phyloP scores from a whole-genome alignment of 148 eudicot genomes.

The Nepenthes gracilis region DNA sequence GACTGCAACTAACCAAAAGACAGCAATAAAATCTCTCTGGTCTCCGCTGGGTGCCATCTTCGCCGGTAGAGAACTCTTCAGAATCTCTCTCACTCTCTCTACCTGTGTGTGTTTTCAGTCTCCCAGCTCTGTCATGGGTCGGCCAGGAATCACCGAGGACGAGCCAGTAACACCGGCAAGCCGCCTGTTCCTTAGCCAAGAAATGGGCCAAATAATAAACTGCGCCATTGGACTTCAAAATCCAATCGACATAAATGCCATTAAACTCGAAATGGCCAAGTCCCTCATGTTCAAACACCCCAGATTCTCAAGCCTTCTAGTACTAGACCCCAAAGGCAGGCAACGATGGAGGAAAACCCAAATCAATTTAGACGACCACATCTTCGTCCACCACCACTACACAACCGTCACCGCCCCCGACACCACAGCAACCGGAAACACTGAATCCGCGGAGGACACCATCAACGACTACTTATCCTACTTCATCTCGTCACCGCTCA shows the following conservation, averaged over 20 bases:
- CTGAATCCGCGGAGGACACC: slow-evolving; percentile 13
- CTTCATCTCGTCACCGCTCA: slow-evolving; percentile 42
- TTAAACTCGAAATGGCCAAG: slow-evolving; percentile 24
- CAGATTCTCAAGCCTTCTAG: slow-evolving; percentile 60
- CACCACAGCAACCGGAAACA: slow-evolving; percentile 5
- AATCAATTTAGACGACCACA: slow-evolving; percentile 49
- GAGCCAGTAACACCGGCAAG: slow-evolving; percentile 12
- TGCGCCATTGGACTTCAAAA: slow-evolving; percentile 27
- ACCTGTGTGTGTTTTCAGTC: no score
- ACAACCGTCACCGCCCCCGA: slow-evolving; percentile 10
- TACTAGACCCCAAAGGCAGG: slow-evolving; percentile 22
- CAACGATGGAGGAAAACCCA: slow-evolving; percentile 36
- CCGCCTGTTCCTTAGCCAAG: slow-evolving; percentile 37
- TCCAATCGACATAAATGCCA: slow-evolving; percentile 29
- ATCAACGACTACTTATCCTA: slow-evolving; percentile 36
- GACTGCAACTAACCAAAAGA: no score
- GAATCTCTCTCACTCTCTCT: no score
- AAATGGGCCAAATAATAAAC: slow-evolving; percentile 37
- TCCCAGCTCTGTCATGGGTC: no score
- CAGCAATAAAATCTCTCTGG: no score
- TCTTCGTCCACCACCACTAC: slow-evolving; percentile 21
- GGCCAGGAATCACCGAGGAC: no score
- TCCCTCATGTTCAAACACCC: slow-evolving; percentile 50
- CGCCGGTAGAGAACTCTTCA: no score
- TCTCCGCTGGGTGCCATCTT: no score